Evolutionary conservation across 2,329 filamentous ascomycete species (phyloP).

Genomic region (Sarocladium oryzae): DNA sequence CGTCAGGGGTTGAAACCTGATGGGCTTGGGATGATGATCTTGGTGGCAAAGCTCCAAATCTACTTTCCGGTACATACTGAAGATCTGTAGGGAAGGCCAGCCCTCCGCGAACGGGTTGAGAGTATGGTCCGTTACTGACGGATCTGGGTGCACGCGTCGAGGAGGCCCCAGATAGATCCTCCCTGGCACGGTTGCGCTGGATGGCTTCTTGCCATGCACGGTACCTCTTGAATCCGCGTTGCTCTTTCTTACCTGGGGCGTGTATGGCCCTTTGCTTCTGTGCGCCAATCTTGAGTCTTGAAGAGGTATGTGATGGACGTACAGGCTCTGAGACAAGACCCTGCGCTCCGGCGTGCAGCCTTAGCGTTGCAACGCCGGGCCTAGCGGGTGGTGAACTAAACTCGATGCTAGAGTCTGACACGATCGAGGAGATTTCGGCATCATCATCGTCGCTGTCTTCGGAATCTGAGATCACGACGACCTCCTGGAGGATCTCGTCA

Average conservation of each 20-base stretch:
- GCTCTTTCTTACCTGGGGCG: slow-evolving; percentile 26
- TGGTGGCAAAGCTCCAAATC: not conserved
- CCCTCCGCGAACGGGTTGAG: not conserved
- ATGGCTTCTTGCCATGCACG: slow-evolving; percentile 36
- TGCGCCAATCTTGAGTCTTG: slow-evolving; percentile 15
- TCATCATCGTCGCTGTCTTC: slow-evolving; percentile 37
- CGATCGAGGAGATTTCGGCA: slow-evolving; percentile 23
- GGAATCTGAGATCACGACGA: slow-evolving; percentile 59
- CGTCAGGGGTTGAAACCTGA: not conserved
- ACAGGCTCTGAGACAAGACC: not conserved
- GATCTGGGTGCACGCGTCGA: slow-evolving; percentile 17
- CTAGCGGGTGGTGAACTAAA: not conserved
- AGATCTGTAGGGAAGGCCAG: not conserved
- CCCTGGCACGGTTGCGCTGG: slow-evolving; percentile 22
- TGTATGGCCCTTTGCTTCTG: not conserved
- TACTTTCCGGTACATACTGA: not conserved
- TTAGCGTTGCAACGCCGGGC: too few species aligned
- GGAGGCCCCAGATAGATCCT: slow-evolving; percentile 12
- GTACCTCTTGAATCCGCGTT: slow-evolving; percentile 41
- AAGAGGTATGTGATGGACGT: slow-evolving; percentile 8
- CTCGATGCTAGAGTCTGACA: slow-evolving; percentile 11
- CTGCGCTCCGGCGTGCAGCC: not conserved
- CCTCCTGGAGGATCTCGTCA: slow-evolving; percentile 60
- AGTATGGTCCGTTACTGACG: not conserved
- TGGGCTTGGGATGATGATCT: not conserved